These are phyloP conservation scores for Lachancea thermotolerans DNA, from an alignment of 805 yeast genomes.

Conservation along the genomic window DNA sequence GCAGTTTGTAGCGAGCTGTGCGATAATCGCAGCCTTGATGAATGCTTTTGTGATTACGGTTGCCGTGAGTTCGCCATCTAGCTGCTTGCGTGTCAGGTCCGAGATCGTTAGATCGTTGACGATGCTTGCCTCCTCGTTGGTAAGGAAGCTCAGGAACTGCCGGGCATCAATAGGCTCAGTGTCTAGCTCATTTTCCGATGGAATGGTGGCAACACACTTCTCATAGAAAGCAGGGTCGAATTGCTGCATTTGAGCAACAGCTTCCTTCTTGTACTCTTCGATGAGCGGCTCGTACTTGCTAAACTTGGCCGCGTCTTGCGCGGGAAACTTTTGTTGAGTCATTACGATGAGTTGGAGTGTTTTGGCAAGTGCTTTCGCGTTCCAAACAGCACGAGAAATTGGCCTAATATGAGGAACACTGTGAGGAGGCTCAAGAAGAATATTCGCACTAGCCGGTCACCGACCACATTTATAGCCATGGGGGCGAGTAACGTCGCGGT, in stretches of 20 bases:
- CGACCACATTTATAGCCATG: conserved; percentile 2
- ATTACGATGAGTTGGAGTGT: neutral
- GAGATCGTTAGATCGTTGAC: conserved; percentile 39
- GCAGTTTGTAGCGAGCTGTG: conserved; percentile 57
- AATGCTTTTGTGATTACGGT: conserved; percentile 52
- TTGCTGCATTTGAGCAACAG: conserved; percentile 15
- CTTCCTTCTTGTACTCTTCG: conserved; percentile 18
- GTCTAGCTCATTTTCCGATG: conserved; percentile 17
- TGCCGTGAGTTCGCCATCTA: conserved; percentile 41
- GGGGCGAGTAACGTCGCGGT: neutral
- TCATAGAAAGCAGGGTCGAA: conserved; percentile 20
- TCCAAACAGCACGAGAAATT: neutral
- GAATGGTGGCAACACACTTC: conserved; percentile 15
- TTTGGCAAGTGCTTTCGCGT: neutral
- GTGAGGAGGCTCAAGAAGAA: conserved; percentile 2
- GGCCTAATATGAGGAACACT: conserved; percentile 2
- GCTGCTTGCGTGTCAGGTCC: conserved; percentile 38
- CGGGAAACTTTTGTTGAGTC: neutral
- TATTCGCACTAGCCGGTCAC: conserved; percentile 1
- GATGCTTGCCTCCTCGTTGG: conserved; percentile 34
- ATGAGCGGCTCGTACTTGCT: conserved; percentile 15
- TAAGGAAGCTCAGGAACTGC: conserved; percentile 14
- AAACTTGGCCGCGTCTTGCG: conserved; percentile 10
- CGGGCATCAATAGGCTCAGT: conserved; percentile 20
- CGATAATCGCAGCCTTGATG: conserved; percentile 56